Conservation (phyloP, 2,329 filamentous ascomycete genomes). For the Aspergillus sclerotialis region DNA sequence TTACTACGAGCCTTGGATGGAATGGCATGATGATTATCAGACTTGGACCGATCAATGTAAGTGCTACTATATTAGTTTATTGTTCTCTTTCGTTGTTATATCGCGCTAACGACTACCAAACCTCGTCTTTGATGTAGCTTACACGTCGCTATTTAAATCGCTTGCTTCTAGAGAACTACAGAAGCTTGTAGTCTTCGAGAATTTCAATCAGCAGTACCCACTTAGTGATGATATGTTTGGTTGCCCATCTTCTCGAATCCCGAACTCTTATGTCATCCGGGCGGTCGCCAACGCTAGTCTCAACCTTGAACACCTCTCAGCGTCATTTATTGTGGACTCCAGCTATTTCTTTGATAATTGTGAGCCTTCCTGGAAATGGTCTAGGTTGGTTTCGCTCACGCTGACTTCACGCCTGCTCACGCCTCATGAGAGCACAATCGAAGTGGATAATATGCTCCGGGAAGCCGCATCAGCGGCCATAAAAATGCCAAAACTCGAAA, state of each 20-base stretch:
- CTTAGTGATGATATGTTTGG: not conserved
- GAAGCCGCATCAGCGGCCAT: constrained; percentile 16
- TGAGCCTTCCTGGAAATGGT: constrained; percentile 19
- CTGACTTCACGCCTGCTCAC: constrained; percentile 25
- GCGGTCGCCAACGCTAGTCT: constrained; percentile 24
- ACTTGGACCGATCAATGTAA: no score
- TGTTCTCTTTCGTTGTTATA: no score
- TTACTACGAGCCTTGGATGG: no score
- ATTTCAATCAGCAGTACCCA: not conserved
- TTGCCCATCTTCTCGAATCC: constrained; percentile 9
- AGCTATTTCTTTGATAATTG: constrained; percentile 22
- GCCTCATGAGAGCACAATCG: constrained; percentile 8
- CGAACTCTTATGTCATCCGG: constrained; percentile 17
- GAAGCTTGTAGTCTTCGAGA: no score
- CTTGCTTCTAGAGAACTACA: no score
- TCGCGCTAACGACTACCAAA: no score
- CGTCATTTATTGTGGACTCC: constrained; percentile 27
- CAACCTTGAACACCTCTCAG: constrained; percentile 20
- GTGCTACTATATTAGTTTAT: no score
- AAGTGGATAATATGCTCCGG: constrained; percentile 21
- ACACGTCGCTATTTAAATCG: no score
- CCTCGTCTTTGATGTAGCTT: no score
- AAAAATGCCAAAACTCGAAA: constrained; percentile 20
- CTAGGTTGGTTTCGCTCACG: constrained; percentile 22
- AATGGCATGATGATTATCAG: no score